Evolutionary conservation across 371 early-diverging fungal species (phyloP).

Genomic region (Mortierella polycephala): DNA sequence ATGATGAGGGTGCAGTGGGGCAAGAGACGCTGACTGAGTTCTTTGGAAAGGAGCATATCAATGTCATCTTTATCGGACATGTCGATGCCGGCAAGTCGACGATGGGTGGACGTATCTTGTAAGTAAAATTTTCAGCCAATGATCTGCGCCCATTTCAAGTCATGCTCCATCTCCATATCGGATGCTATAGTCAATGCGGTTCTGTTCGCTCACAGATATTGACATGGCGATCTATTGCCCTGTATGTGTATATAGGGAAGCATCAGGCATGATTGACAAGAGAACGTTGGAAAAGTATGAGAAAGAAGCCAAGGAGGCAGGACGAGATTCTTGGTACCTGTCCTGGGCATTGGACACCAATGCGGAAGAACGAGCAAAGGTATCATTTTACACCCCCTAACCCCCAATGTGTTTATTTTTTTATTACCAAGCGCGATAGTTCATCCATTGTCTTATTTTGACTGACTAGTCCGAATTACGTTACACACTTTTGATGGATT

Average conservation of each 20-base stretch:
- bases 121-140: conserved; percentile 18
- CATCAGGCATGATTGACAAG: not conserved
- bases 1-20: conserved; percentile 61
- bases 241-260: not conserved
- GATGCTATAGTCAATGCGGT: not conserved
- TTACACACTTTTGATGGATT: conserved; percentile 3
- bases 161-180: no score
- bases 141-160: not conserved
- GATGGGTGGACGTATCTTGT: conserved; percentile 98
- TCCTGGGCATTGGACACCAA: conserved; percentile 98
- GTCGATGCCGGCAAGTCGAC: conserved; percentile 99
- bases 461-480: not conserved
- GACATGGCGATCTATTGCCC: not conserved
- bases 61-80: conserved; percentile 99
- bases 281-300: conserved; percentile 98
- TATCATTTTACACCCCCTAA: conserved; percentile 18
- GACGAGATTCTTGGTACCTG: conserved; percentile 98
- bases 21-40: conserved; percentile 73
- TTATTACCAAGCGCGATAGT: conserved; percentile 72
- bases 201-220: not conserved
- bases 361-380: conserved; percentile 95
- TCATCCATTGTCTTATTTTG: not conserved
- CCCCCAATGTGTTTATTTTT: no score
- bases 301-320: conserved; percentile 94
- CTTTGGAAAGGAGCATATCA: conserved; percentile 87